phyloP scores from a whole-genome alignment of 1,284 basidiomycete species.

The Naganishia sp. region DNA sequence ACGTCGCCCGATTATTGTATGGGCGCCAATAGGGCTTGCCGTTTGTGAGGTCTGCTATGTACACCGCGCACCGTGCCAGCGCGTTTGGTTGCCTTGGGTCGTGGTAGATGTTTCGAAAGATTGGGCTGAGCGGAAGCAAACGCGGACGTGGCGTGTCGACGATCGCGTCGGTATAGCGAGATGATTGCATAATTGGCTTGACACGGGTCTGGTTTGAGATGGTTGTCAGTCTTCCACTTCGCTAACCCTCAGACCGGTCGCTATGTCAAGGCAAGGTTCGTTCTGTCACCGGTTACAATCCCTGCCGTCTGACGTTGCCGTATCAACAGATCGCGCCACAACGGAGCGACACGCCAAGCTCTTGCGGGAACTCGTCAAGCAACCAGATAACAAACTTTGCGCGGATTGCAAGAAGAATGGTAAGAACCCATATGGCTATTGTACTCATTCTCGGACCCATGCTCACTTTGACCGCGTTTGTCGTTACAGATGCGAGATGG shows the following conservation, averaged over 20 bases:
- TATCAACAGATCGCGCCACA: slow-evolving; percentile 67
- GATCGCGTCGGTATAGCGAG: slow-evolving; percentile 5
- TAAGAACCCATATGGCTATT: slow-evolving; percentile 47
- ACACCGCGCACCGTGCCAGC: too few relatives aligned
- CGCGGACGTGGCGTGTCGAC: slow-evolving; percentile 4
- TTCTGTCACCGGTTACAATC: background rate
- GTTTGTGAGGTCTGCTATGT: too few relatives aligned
- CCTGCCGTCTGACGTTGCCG: background rate
- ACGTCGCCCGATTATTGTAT: too few relatives aligned
- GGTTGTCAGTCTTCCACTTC: background rate
- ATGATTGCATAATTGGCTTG: background rate
- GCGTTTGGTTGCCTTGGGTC: too few relatives aligned
- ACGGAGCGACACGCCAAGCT: slow-evolving; percentile 74
- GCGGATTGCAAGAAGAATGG: slow-evolving; percentile 93
- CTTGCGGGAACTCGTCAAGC: slow-evolving; percentile 79
- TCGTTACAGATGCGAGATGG: slow-evolving; percentile 82
- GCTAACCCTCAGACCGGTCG: background rate
- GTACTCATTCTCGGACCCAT: background rate
- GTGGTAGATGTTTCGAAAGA: background rate
- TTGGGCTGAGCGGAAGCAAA: slow-evolving; percentile 13
- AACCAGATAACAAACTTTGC: slow-evolving; percentile 89
- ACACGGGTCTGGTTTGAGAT: too few relatives aligned
- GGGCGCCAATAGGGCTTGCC: too few relatives aligned
- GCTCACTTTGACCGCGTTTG: too few relatives aligned
- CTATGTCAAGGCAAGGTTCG: slow-evolving; percentile 47